Percentiles rank a stretch among this genome's conserved stretches.
These are phyloP conservation scores for Lentinula edodes DNA, from an alignment of 768 basidiomycete species.

Conservation along the genomic window DNA sequence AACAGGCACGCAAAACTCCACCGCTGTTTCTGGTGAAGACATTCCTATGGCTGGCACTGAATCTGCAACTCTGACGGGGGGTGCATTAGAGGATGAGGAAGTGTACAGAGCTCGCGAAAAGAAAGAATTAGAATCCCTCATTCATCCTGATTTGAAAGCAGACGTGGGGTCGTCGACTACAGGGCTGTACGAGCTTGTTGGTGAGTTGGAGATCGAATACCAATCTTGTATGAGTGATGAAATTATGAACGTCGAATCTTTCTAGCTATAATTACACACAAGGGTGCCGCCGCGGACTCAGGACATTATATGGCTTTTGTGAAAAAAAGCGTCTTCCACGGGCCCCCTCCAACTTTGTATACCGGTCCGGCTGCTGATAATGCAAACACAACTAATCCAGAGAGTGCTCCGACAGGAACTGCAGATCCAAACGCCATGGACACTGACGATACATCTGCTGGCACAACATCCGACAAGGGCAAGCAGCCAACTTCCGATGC, in stretches of 20 bases:
- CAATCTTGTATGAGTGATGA: no score
- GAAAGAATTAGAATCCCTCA: slow-evolving; percentile 55
- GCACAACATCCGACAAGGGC: slow-evolving; percentile 27
- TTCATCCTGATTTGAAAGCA: slow-evolving; percentile 54
- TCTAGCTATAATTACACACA: slow-evolving; percentile 96
- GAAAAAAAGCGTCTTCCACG: slow-evolving; percentile 68
- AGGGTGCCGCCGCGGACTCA: slow-evolving; percentile 90
- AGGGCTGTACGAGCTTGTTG: slow-evolving; percentile 86
- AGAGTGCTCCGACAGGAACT: background rate
- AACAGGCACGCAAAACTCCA: slow-evolving; percentile 12
- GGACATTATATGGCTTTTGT: slow-evolving; percentile 96
- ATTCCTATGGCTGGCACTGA: background rate
- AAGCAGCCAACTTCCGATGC: slow-evolving; percentile 2
- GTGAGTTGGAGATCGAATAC: no score
- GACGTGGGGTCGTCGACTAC: slow-evolving; percentile 74
- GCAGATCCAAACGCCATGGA: slow-evolving; percentile 8
- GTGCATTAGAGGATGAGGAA: slow-evolving; percentile 59
- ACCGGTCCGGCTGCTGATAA: background rate
- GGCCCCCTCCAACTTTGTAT: slow-evolving; percentile 19
- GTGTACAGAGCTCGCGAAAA: slow-evolving; percentile 61
- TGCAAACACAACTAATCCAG: background rate
- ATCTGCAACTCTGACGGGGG: slow-evolving; percentile 20
- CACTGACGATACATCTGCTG: slow-evolving; percentile 11
- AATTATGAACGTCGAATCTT: no score
- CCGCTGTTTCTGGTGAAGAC: slow-evolving; percentile 21